These are phyloP conservation scores for Talaromyces amestolkiae DNA, from an alignment of 2,329 filamentous ascomycete species.

Conservation along the genomic window DNA sequence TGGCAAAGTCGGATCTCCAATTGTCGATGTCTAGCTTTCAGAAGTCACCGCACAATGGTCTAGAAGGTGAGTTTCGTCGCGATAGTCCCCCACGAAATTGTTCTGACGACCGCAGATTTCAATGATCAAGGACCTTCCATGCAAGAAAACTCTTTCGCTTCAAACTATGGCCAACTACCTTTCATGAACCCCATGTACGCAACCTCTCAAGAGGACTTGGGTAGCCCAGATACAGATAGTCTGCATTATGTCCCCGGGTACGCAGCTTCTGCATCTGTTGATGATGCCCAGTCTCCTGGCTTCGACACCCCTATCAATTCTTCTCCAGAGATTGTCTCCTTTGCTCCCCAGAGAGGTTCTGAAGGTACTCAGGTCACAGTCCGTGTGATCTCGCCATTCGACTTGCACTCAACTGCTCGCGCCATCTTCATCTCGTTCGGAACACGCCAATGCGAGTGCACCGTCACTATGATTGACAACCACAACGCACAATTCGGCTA, in stretches of 20 bases:
- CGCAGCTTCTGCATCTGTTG: conserved; percentile 47
- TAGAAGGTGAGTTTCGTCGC: conserved; percentile 68
- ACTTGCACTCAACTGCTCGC: conserved; percentile 61
- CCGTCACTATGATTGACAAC: conserved; percentile 60
- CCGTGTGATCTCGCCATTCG: conserved; percentile 71
- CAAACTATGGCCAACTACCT: conserved; percentile 36
- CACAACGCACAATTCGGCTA: conserved; percentile 65
- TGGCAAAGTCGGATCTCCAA: conserved; percentile 59
- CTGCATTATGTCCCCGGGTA: conserved; percentile 42
- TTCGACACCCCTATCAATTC: conserved; percentile 61
- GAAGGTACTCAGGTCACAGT: conserved; percentile 70
- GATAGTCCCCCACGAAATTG: too few species aligned
- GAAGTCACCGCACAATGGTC: conserved; percentile 71
- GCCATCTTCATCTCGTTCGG: conserved; percentile 69
- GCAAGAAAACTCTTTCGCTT: conserved; percentile 42
- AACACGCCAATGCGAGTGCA: conserved; percentile 67
- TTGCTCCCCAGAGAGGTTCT: conserved; percentile 65
- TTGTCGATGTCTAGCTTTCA: conserved; percentile 79
- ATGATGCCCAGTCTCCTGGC: conserved; percentile 65
- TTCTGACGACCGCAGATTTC: conserved; percentile 13
- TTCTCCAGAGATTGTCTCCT: conserved; percentile 65
- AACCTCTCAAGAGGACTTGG: conserved; percentile 41
- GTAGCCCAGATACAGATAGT: conserved; percentile 42
- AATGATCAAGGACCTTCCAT: conserved; percentile 37
- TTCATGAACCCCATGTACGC: conserved; percentile 43